Evolutionary conservation across 306 rosid species (phyloP), one percentile per base, ranked within the genome.

Genomic region (Vigna mungo): DNA sequence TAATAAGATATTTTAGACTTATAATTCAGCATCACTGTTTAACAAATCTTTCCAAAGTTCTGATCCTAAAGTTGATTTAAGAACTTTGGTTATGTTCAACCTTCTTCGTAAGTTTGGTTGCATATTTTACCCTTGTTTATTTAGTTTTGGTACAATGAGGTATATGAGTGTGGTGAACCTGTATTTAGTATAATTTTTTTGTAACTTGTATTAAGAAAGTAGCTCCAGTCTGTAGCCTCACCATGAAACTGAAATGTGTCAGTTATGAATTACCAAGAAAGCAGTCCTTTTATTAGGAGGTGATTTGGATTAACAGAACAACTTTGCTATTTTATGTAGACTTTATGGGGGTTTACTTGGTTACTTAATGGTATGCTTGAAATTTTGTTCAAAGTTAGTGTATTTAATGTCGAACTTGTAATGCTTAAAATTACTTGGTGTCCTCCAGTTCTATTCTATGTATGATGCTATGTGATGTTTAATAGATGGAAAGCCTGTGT

Each of bases 341-440:
- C 68, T 72, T 76, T 73, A 1, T 52, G 2, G 75, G 71, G 51
- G 48, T 39, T 51, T 66, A 59, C 59, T 43, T 20, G 34, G 72
- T 53, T 15, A 63, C 15, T 68, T 25, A 60, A 30, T 60, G 8
- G 47, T 52, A 36, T 77, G 71, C 84, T 73, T 72, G 30, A 66
- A 61, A 67, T 77, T 77, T 70, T 27, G 53, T 62, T 74, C 71
- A 37, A 14, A 63, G 47, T 62, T 74, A 65, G 14, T 7, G 46
- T 23, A 20, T 46, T 20, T 27, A 20, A 8, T 77, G 34, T 82
- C 56, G 36, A 34, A 61, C 61, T 54, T 8, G 48, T 14, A 54
- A 61, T 73, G 62, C 73, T 76, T 76, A 64, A 74, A 74, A 52
- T 68, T 72, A 18, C 43, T 41, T 65, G 9, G 8, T 55, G 46